A percentile compares a stretch with the other conserved stretches of the same genome.
These are phyloP conservation scores for Debaryomyces singareniensis DNA, from an alignment of 1,139 yeast species.

Conservation along the genomic window DNA sequence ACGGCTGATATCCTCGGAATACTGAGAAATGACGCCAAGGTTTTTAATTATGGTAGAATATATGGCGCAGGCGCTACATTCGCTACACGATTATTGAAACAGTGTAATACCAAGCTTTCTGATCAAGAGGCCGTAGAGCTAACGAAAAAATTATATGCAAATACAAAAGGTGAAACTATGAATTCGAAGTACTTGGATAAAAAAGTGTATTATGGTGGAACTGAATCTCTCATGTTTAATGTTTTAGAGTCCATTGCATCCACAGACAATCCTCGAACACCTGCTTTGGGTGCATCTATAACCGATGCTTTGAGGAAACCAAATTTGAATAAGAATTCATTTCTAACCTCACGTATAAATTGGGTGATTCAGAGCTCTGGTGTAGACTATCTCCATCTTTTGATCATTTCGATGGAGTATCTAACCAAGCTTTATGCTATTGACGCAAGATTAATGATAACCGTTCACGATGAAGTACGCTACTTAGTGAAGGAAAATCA, in stretches of 20 bases:
- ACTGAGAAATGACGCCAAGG: slow-evolving; percentile 85
- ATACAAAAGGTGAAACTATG: slow-evolving; percentile 70
- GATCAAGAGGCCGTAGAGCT: slow-evolving; percentile 63
- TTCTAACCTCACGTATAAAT: slow-evolving; percentile 84
- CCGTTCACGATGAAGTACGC: slow-evolving; percentile 94
- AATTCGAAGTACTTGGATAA: slow-evolving; percentile 22
- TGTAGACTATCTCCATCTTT: slow-evolving; percentile 85
- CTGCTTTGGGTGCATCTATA: slow-evolving; percentile 88
- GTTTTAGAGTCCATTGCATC: slow-evolving; percentile 83
- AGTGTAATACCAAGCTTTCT: slow-evolving; percentile 67
- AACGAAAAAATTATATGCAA: slow-evolving; percentile 65
- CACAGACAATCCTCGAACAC: slow-evolving; percentile 79
- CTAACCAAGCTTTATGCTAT: slow-evolving; percentile 57
- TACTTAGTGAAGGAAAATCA: slow-evolving; percentile 72
- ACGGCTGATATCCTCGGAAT: slow-evolving; percentile 89
- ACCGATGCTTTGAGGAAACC: slow-evolving; percentile 72
- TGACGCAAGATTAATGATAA: slow-evolving; percentile 74
- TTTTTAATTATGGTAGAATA: slow-evolving; percentile 93
- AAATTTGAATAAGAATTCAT: slow-evolving; percentile 60
- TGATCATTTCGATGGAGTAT: slow-evolving; percentile 85
- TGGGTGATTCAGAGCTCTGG: slow-evolving; percentile 99
- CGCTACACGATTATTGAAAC: slow-evolving; percentile 75
- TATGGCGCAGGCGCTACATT: slow-evolving; percentile 96
- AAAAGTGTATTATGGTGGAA: slow-evolving; percentile 77
- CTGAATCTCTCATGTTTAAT: slow-evolving; percentile 89